Percentiles rank a stretch among this genome's conserved stretches.
Evolutionary conservation across 495 filamentous ascomycete genomes (phyloP).

Genomic region (Trypethelium eluteriae): DNA sequence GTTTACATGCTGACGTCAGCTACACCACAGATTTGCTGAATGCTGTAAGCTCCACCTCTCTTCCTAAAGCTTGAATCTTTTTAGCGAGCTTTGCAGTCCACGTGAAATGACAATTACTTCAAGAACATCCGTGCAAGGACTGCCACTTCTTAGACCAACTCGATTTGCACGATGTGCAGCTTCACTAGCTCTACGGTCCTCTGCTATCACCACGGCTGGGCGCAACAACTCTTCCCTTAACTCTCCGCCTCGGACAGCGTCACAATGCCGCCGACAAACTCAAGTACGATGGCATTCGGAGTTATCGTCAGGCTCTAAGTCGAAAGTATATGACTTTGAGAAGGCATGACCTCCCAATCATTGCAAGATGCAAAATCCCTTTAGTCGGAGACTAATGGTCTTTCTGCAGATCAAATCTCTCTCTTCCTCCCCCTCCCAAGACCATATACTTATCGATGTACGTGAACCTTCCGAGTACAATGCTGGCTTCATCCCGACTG

Average conservation of each 20-base stretch:
- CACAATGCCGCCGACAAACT: not conserved
- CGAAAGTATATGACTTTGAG: slow-evolving; percentile 23
- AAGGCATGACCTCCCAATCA: not conserved
- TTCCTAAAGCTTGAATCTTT: no score
- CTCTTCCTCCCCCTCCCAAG: slow-evolving; percentile 25
- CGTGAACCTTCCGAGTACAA: slow-evolving; percentile 76
- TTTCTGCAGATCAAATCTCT: slow-evolving; percentile 27
- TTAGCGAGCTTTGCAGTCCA: not conserved
- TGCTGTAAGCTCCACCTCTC: no score
- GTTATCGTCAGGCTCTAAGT: slow-evolving; percentile 13
- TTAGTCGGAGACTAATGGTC: not conserved
- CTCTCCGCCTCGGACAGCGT: not conserved
- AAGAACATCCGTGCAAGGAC: not conserved
- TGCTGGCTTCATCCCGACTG: slow-evolving; percentile 67
- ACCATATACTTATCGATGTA: slow-evolving; percentile 52
- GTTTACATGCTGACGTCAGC: slow-evolving; percentile 4
- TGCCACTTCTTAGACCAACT: not conserved
- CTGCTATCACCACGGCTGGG: not conserved
- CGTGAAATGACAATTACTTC: slow-evolving; percentile 1
- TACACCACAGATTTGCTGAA: not conserved
- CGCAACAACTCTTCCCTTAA: not conserved
- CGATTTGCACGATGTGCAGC: not conserved
- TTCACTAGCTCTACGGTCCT: not conserved
- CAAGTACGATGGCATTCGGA: slow-evolving; percentile 3
- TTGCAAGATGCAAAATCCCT: not conserved